Evolutionary conservation across 2,329 filamentous ascomycete species (phyloP).

Genomic region (Aspergillus sp.): DNA sequence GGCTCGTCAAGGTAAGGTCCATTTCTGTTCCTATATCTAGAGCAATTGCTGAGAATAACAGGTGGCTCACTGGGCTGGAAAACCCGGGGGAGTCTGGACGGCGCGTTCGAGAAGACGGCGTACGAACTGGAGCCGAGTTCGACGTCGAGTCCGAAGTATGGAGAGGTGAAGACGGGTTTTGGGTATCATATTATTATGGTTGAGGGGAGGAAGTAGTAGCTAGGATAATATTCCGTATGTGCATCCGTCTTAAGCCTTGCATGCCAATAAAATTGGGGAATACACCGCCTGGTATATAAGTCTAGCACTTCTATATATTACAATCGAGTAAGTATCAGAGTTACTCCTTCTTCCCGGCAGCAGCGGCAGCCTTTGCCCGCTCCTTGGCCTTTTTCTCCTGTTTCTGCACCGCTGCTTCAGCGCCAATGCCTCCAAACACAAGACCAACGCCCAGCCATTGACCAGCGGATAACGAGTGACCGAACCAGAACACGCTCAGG

Average conservation of each 20-base stretch:
- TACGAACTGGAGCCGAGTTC: constrained; percentile 55
- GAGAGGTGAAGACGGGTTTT: constrained; percentile 54
- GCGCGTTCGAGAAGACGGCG: constrained; percentile 54
- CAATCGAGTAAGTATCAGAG: neutral
- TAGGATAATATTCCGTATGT: too few species aligned
- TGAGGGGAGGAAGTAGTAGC: constrained; percentile 50
- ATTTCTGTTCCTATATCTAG: too few species aligned
- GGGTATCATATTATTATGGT: constrained; percentile 65
- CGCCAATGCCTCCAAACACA: constrained; percentile 91
- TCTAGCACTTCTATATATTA: neutral
- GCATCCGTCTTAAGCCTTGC: too few species aligned
- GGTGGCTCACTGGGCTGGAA: constrained; percentile 59
- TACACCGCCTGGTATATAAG: too few species aligned
- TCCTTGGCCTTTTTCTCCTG: constrained; percentile 78
- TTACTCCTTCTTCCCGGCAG: constrained; percentile 26
- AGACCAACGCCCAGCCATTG: constrained; percentile 89
- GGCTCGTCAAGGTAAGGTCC: constrained; percentile 45
- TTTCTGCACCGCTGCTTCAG: constrained; percentile 73
- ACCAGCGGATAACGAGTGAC: constrained; percentile 74
- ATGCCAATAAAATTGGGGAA: too few species aligned
- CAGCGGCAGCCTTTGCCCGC: constrained; percentile 46
- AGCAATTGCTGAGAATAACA: constrained; percentile 16
- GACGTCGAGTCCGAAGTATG: constrained; percentile 53
- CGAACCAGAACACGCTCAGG: constrained; percentile 87
- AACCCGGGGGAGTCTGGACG: constrained; percentile 47